Evolutionary conservation across 805 yeast species (phyloP), one percentile per base, ranked within the genome.

Genomic region (Limtongia smithiae): DNA sequence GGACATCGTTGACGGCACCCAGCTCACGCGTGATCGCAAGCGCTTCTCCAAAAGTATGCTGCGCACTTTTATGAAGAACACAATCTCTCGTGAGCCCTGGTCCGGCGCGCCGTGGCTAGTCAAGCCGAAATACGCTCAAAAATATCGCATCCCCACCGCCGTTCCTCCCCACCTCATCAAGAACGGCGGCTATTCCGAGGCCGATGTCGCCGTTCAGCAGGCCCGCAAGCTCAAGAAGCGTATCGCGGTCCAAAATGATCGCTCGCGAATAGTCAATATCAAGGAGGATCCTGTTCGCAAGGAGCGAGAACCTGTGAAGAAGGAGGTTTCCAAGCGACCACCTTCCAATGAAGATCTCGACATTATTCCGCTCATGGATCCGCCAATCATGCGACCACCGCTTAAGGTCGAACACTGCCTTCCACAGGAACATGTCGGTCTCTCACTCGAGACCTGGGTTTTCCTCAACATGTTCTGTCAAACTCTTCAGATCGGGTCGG

Each of bases 31-130:
- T 57, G 96, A 91, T 63, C 75, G 97, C 52, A 83, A 83, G 53
- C 76, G 83, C 46, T 90, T 89, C 70, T 90, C 97, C 8, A 93
- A 91, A 66, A 83, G 90, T 79, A 76, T 85, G 46, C 84, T 93
- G 32, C 85, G 90, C 65, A 83, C 96, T n/a, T 82, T 93, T 64
- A 75, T 90, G 64, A 85, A 90, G 67, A 75, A 85, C 64, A 77
- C 87, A 38, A 76, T 87, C 64, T 74, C 84, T 6, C 79, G 95
- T 48, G 85, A 90, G 1, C 76, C 83, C 46, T 86, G 85, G 73
- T 73, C 82, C 37, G 97, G 97, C 2, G 91, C 97, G 2, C 97
- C 97, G 2, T 93, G 97, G 97, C 81, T 91, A 18, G 93, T 93
- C 14, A 85, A 83, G 63, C 80, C 79, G 22, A 81, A 82, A 57